phyloP scores from a whole-genome alignment of 192 early-diverging fungal genomes.

The Coemansia sp. region DNA sequence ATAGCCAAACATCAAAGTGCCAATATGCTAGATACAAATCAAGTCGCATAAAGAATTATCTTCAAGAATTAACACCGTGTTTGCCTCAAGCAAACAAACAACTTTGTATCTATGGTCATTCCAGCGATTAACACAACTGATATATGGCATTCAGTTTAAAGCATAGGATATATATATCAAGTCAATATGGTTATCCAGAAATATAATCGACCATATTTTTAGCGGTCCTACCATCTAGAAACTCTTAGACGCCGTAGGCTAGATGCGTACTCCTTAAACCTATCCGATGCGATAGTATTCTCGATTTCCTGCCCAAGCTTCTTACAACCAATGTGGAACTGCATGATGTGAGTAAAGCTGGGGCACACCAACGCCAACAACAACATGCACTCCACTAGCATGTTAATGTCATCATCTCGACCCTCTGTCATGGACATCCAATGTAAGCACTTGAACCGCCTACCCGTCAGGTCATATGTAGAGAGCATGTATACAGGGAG shows the following conservation, averaged over 20 bases:
- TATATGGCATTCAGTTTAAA: too few species aligned
- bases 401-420: not conserved
- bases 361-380: conserved; percentile 1
- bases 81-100: too few species aligned
- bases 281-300: not conserved
- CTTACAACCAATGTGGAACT: not conserved
- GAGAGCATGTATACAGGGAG: not conserved
- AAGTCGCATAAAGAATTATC: too few species aligned
- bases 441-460: not conserved
- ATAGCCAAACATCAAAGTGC: too few species aligned
- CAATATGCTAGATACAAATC: too few species aligned
- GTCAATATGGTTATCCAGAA: not conserved
- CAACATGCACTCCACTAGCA: not conserved
- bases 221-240: not conserved
- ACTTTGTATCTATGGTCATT: too few species aligned
- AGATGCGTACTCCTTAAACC: not conserved
- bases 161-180: too few species aligned
- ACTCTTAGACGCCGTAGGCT: not conserved
- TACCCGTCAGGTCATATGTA: not conserved
- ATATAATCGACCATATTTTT: not conserved
- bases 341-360: not conserved
- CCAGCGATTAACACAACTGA: too few species aligned
- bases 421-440: not conserved
- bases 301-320: not conserved
- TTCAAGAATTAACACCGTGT: too few species aligned